Evolutionary conservation across 257 asterid genomes (phyloP).

Genomic region (Ophiorrhiza pumila): DNA sequence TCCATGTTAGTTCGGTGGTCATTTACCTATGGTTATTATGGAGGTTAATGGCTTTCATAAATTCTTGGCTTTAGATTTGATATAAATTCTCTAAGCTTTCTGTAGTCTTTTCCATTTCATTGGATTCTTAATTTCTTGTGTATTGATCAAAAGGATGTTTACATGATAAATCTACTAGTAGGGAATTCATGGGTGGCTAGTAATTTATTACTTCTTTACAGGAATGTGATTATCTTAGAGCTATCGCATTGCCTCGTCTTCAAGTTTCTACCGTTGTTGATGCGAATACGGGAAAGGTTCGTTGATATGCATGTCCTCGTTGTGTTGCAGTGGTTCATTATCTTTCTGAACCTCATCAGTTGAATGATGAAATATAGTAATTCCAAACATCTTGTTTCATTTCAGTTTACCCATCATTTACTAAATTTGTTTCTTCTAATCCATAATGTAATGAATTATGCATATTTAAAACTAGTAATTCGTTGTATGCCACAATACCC

Average conservation of each 20-base stretch:
- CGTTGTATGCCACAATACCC: neutral
- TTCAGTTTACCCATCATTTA: neutral
- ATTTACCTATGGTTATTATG: neutral
- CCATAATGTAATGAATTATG: neutral
- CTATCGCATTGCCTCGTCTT: constrained; percentile 66
- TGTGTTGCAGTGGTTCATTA: neutral
- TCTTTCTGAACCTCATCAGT: neutral
- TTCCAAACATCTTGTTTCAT: neutral
- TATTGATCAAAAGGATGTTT: neutral
- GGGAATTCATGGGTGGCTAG: neutral
- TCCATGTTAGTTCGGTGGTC: neutral
- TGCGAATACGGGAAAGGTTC: constrained; percentile 80
- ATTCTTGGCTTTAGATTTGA: neutral
- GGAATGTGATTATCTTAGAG: constrained; percentile 90
- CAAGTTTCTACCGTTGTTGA: constrained; percentile 79
- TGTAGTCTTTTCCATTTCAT: neutral
- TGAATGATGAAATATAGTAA: neutral
- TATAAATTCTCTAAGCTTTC: neutral
- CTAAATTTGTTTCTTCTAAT: neutral
- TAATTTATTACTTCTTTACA: constrained; percentile 27
- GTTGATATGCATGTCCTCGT: constrained; percentile 5
- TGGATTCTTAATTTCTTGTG: neutral
- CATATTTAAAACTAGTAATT: neutral
- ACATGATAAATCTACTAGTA: neutral
- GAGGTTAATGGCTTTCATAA: neutral